These are phyloP conservation scores for Boletus rubroflammeus DNA, from an alignment of 768 basidiomycete genomes.

Conservation along the genomic window DNA sequence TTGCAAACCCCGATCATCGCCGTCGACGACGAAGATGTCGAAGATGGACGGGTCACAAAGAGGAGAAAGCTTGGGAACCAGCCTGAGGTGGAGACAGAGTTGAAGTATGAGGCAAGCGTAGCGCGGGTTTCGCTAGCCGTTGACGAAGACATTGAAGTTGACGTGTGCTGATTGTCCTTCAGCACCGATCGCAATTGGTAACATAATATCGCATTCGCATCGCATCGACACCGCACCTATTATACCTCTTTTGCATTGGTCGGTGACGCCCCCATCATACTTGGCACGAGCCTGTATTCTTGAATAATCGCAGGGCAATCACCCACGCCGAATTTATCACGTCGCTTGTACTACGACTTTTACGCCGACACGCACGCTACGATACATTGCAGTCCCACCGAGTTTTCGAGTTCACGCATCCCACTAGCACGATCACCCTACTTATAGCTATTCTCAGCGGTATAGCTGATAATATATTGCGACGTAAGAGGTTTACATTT, in stretches of 20 bases:
- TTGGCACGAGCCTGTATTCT: constrained; percentile 13
- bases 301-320: constrained; percentile 15
- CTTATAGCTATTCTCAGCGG: constrained; percentile 20
- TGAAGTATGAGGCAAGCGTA: not conserved
- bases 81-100: not conserved
- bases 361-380: constrained; percentile 6
- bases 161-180: constrained; percentile 21
- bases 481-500: not conserved
- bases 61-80: constrained; percentile 39
- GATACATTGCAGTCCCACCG: not conserved
- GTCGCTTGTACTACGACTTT: constrained; percentile 2
- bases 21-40: constrained; percentile 53
- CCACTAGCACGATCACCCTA: constrained; percentile 17
- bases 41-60: constrained; percentile 54
- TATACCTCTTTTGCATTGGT: constrained; percentile 19
- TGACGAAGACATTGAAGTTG: constrained; percentile 31
- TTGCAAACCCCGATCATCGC: constrained; percentile 54
- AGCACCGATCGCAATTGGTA: constrained; percentile 2
- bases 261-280: not conserved
- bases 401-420: constrained; percentile 3
- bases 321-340: not conserved
- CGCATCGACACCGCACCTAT: constrained; percentile 9
- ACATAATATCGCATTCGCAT: constrained; percentile 18
- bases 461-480: constrained; percentile 17
- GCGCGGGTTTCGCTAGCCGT: constrained; percentile 7